These are phyloP conservation scores for Scleroderma bovista DNA, from an alignment of 768 basidiomycete genomes.

Conservation along the genomic window DNA sequence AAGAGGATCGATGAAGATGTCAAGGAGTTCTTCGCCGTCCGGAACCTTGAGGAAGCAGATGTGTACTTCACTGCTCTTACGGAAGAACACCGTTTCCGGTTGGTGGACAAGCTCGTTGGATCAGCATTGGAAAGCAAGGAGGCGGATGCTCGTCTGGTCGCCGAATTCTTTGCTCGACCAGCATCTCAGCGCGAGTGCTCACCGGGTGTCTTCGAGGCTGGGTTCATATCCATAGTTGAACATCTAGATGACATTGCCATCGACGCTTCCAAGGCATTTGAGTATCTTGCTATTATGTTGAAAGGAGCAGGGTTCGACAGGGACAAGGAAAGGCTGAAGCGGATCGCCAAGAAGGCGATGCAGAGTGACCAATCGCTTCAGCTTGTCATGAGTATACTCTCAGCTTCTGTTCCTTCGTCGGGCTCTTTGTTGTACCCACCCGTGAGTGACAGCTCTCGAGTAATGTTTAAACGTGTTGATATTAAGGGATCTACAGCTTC, in stretches of 20 bases:
- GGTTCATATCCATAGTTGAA: conserved; percentile 65
- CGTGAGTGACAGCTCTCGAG: too few species aligned
- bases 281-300: conserved; percentile 69
- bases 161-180: conserved; percentile 64
- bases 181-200: conserved; percentile 56
- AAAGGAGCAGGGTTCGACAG: conserved; percentile 57
- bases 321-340: conserved; percentile 52
- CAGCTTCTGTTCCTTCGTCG: too few species aligned
- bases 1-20: conserved; percentile 76
- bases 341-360: conserved; percentile 55
- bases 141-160: conserved; percentile 71
- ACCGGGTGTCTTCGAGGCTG: conserved; percentile 62
- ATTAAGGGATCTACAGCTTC: too few species aligned
- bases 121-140: conserved; percentile 79
- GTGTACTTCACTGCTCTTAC: conserved; percentile 78
- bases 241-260: conserved; percentile 84
- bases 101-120: conserved; percentile 73
- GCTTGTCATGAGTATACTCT: too few species aligned
- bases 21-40: conserved; percentile 84
- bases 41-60: conserved; percentile 83
- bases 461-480: too few species aligned
- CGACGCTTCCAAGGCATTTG: conserved; percentile 84
- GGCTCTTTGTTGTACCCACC: too few species aligned
- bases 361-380: conserved; percentile 55
- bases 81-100: conserved; percentile 49